Percentiles rank a stretch among this genome's conserved stretches.
phyloP scores from a whole-genome alignment of 2,329 filamentous ascomycete species.

The Calonectria leucothoes region DNA sequence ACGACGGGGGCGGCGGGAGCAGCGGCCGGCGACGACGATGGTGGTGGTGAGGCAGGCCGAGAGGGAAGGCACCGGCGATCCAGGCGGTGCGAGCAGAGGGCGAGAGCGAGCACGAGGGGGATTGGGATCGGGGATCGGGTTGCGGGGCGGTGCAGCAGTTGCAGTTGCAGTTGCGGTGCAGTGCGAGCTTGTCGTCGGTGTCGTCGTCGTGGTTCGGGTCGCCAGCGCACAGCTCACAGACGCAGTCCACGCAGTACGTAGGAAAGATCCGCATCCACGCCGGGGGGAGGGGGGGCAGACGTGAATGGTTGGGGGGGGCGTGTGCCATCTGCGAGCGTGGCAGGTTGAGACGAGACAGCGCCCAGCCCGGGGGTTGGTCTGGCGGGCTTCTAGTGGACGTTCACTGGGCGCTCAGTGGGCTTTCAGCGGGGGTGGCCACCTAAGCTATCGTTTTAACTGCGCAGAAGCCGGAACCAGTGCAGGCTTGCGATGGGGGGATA shows the following conservation, averaged over 20 bases:
- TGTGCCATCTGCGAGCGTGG: constrained; percentile 39
- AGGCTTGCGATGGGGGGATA: constrained; percentile 18
- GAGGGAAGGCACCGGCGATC: constrained; percentile 31
- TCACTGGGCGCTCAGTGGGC: not conserved
- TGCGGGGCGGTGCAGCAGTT: constrained; percentile 16
- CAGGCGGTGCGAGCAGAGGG: constrained; percentile 21
- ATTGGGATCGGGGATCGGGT: constrained; percentile 1
- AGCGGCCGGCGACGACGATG: constrained; percentile 20
- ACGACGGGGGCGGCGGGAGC: constrained; percentile 21
- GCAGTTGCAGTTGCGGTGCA: constrained; percentile 2
- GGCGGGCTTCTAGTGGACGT: not conserved
- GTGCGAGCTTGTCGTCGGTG: constrained; percentile 22
- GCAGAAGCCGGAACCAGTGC: constrained; percentile 8
- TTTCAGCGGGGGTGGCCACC: constrained; percentile 4
- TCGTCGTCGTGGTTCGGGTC: constrained; percentile 34
- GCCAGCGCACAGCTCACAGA: constrained; percentile 34
- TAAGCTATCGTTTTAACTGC: constrained; percentile 1
- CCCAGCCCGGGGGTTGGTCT: constrained; percentile 17
- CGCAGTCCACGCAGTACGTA: constrained; percentile 26
- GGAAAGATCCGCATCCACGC: constrained; percentile 42
- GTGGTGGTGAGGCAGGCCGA: constrained; percentile 23
- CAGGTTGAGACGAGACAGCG: constrained; percentile 37
- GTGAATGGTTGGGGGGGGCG: constrained; percentile 38
- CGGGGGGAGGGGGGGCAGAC: constrained; percentile 32
- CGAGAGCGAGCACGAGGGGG: constrained; percentile 18